Evolutionary conservation across 75 land plant species (phyloP), one percentile per base, ranked within the genome.

Genomic region (Pseudotsuga menziesii): DNA sequence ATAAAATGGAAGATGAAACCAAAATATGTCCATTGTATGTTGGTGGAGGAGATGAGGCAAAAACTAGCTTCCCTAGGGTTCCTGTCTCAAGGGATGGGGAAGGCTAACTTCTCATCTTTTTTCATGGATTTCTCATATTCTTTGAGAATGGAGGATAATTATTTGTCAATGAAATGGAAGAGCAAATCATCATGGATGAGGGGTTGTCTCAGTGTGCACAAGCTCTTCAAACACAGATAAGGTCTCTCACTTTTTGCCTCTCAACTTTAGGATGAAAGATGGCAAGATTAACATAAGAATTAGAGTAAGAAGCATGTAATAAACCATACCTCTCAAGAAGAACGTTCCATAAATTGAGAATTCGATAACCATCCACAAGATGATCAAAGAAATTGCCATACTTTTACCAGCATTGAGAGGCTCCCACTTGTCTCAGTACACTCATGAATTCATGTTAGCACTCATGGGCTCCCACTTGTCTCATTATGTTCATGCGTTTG

Each of bases 361-460:
- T 91, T n/a, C 89, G 84, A 83, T 95, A 85, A 22, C 83, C 80
- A 75, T 88, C 90, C 62, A 86, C 23, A 23, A 95, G 82, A 76
- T 95, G 98, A 36, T 88, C 89, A 44, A 90, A 91, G 87, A 95
- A 95, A 80, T 78, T 91, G 76, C 96, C 94, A 77, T 95, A 92
- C 86, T 95, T 95, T 89, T 95, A 96, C 89, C 89, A 95, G 89
- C 98, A 95, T 84, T 95, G 96, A 6, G 89, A 85, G 44, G 98
- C 96, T 4, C 96, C 96, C 48, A 80, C 86, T 3, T 86, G 72
- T 25, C 82, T 81, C 72, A 95, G 80, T 15, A 87, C 86, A 12
- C 83, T 57, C n/a, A 88, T 61, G 26, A 91, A 85, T 14, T 78
- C 29, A n/a, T n/a, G n/a, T n/a, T n/a, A n/a, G n/a, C n/a, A n/a